A percentile compares a stretch with the other conserved stretches of the same genome.
These are phyloP conservation scores for Gossypioides kirkii DNA, from an alignment of 345 rosid genomes.

Conservation along the genomic window DNA sequence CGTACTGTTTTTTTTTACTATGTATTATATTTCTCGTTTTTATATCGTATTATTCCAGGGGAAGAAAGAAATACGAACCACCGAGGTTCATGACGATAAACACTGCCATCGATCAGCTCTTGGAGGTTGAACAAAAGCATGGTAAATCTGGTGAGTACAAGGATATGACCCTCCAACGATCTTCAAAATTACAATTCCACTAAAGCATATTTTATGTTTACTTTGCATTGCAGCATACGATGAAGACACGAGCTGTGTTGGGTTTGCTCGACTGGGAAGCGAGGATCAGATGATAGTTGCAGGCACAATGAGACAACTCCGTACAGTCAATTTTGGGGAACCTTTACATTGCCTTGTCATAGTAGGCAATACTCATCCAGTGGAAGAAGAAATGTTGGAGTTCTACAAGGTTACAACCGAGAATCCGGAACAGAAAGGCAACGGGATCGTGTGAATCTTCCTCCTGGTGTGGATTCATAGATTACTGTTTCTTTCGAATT, in stretches of 20 bases:
- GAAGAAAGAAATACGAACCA: slow-evolving; percentile 77
- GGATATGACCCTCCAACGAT: background rate
- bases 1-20: background rate
- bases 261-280: slow-evolving; percentile 76
- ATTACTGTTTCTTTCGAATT: background rate
- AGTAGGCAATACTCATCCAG: slow-evolving; percentile 69
- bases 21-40: slow-evolving; percentile 4
- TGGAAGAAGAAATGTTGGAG: slow-evolving; percentile 87
- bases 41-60: slow-evolving; percentile 36
- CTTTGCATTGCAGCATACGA: slow-evolving; percentile 41
- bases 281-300: slow-evolving; percentile 79
- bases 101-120: slow-evolving; percentile 82
- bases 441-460: background rate
- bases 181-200: background rate
- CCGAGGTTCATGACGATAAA: slow-evolving; percentile 85
- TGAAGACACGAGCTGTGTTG: slow-evolving; percentile 67
- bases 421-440: slow-evolving; percentile 5
- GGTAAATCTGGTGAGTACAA: slow-evolving; percentile 53
- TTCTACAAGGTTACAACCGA: slow-evolving; percentile 41
- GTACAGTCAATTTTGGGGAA: slow-evolving; percentile 62
- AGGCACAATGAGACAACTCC: slow-evolving; percentile 69
- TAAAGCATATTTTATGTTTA: background rate
- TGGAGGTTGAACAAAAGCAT: slow-evolving; percentile 62
- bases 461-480: background rate
- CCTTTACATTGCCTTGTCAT: slow-evolving; percentile 87